Evolutionary conservation across 2,329 filamentous ascomycete species (phyloP), one percentile per base, ranked within the genome.

Genomic region (Exophiala sp.): DNA sequence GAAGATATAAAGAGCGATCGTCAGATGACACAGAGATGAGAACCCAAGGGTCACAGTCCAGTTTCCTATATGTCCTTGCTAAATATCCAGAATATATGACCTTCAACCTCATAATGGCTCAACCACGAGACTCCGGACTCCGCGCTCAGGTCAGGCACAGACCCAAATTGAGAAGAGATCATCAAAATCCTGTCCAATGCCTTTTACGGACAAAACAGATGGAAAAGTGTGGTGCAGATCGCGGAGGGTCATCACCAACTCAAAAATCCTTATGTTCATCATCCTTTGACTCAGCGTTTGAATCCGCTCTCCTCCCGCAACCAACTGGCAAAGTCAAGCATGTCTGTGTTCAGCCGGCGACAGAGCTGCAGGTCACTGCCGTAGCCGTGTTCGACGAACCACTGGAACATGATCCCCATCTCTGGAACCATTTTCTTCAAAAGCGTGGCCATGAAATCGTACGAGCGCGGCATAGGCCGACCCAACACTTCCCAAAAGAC

Each of bases 341-440:
- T 57, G 18, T 65, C 65, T 1, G 71, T 70, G 62, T 78, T 66
- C 52, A 68, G 62, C 52, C 64, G 64, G 62, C 62, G 71, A 57
- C 74, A 50, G 45, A 61, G 65, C 18, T 53, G 29, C 45, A 79
- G 66, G 60, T 79, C 70, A 3, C 68, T 73, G 6, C 64, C 65
- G 58, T 71, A 79, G 0, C 74, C 75, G 18, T 70, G 66, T 6
- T 68, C 65, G 40, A 64, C 63, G 50, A 78, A 78, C 75, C 76
- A 79, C n/a, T 65, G 63, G 39, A 74, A 70, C 73, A 77, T 77
- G 8, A 64, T 37, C 6, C 67, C 68, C 30, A 75, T 27, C 47
- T 77, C 74, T 11, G 48, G 42, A 13, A 60, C 40, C 42, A 51
- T 46, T 39, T 48, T 55, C 21, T 56, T 48, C 30, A 60, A 37